Percentiles rank a stretch among this genome's conserved stretches.
These are phyloP conservation scores for Leishmania guyanensis DNA, from an alignment of 208 protist genomes.

Conservation along the genomic window DNA sequence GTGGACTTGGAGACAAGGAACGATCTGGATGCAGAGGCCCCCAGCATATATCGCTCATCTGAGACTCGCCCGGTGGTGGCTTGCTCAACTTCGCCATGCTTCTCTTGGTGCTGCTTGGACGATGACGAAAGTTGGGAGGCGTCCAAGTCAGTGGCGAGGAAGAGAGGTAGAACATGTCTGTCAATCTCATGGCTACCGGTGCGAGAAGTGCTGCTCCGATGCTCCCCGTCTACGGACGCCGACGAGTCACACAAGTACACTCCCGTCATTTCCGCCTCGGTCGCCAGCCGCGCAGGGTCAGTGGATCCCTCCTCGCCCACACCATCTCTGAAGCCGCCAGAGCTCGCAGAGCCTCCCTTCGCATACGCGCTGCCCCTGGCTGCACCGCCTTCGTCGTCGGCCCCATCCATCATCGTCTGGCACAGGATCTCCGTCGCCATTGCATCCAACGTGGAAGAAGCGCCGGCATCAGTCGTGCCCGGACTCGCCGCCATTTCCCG, in stretches of 20 bases:
- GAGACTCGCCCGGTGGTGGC: background rate
- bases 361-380: background rate
- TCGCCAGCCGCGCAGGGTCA: background rate
- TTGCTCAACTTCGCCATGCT: background rate
- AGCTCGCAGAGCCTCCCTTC: background rate
- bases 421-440: constrained; percentile 22
- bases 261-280: background rate
- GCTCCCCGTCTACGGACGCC: background rate
- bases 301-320: background rate
- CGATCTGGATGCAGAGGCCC: background rate
- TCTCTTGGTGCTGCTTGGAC: background rate
- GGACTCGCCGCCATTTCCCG: no score
- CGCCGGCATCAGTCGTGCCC: background rate
- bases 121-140: background rate
- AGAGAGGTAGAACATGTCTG: background rate
- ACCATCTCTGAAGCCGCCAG: background rate
- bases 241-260: background rate
- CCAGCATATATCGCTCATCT: background rate
- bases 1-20: background rate
- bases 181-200: background rate
- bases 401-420: constrained; percentile 17
- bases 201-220: background rate
- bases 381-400: background rate
- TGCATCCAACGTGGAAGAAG: background rate
- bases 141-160: background rate